These are phyloP conservation scores for Botrytis galanthina DNA, from an alignment of 2,329 filamentous ascomycete genomes.

Conservation along the genomic window DNA sequence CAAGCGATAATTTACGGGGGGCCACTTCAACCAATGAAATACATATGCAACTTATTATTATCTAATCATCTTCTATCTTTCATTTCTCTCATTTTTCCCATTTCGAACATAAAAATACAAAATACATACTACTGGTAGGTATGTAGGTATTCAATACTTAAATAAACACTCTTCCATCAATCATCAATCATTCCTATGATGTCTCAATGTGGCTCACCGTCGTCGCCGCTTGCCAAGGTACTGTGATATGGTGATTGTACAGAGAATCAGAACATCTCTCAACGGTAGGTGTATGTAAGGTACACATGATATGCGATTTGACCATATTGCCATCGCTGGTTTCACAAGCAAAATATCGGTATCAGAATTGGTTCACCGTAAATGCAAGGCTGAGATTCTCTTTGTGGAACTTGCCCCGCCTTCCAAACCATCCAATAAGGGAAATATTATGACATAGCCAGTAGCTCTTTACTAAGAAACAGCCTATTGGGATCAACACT, in stretches of 20 bases:
- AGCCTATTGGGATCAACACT: conserved; percentile 13
- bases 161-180: background rate
- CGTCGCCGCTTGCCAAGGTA: background rate
- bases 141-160: background rate
- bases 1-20: conserved; percentile 17
- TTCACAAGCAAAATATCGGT: background rate
- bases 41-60: background rate
- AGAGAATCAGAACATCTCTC: background rate
- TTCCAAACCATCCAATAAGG: conserved; percentile 11
- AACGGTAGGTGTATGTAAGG: background rate
- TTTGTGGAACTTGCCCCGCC: conserved; percentile 20
- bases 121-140: background rate
- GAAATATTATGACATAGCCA: conserved; percentile 11
- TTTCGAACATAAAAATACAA: background rate
- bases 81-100: background rate
- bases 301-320: background rate
- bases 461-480: conserved; percentile 8
- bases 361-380: background rate
- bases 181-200: background rate
- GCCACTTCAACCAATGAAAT: background rate
- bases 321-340: background rate
- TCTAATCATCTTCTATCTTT: background rate
- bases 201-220: background rate
- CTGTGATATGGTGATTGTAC: background rate
- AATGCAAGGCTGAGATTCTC: conserved; percentile 17